Evolutionary conservation across 805 yeast genomes (phyloP), one percentile per base, ranked within the genome.

Genomic region (Suhomyces canberraensis): DNA sequence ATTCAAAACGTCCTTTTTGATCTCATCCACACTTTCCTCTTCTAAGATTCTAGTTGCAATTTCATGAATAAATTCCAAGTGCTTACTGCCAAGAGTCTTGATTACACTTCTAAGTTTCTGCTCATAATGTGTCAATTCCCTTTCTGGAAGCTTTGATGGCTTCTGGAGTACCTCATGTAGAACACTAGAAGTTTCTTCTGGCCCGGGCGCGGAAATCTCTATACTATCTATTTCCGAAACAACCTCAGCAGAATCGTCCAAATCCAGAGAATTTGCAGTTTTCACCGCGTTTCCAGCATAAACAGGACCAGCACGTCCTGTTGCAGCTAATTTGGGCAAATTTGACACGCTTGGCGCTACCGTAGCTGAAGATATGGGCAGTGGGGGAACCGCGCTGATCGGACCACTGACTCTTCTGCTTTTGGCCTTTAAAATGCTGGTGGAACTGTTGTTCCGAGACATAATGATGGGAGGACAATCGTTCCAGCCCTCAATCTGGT

Each of bases 401-500:
- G 22, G 22, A 20, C 22, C 22, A 31, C 32, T 36, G 33, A 39
- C 35, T 29, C 45, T 31, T 49, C 34, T 30, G 35, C 41, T 29
- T 41, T 21, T 15, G 44, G 18, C 11, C 13, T 24, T 24, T 8
- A n/a, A 13, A 6, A 24, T n/a, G 26, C 26, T 24, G 26, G 26
- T 5, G 2, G 29, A 14, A 13, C 35, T 19, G 36, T 24, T 25
- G 32, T 25, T 27, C 29, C 22, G 22, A 13, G 26, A 25, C 28
- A 30, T 26, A 31, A 25, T 31, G n/a, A 28, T 43, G 1, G 68
- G 57, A 0, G 81, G 81, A 50, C 81, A 78, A 52, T 79, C 85
- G 48, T 79, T 79, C 84, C 84, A 79, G 11, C 83, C 84, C 41
- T 60, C 66, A 47, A 62, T 61, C 20, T 53, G 48, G 25, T 58